These are phyloP conservation scores for Keithomyces neogunnii DNA, from an alignment of 2,329 filamentous ascomycete species.

Conservation along the genomic window DNA sequence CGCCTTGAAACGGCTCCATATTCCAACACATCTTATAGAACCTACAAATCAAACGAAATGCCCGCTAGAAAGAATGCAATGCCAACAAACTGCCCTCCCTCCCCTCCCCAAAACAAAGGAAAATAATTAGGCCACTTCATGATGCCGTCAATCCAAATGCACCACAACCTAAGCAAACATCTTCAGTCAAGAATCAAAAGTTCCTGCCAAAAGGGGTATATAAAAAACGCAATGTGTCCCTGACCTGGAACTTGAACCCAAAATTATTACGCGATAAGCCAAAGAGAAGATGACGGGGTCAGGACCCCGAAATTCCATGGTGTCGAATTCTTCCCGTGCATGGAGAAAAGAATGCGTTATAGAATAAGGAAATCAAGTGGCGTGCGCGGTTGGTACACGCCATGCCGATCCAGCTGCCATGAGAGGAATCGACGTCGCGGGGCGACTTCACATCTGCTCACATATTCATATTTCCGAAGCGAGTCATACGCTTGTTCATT, in stretches of 20 bases:
- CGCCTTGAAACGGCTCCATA: no score
- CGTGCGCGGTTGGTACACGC: not conserved
- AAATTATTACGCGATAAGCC: not conserved
- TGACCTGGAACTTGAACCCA: not conserved
- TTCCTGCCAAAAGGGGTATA: constrained; percentile 1
- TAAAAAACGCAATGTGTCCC: not conserved
- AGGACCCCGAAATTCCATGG: not conserved
- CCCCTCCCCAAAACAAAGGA: no score
- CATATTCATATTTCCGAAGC: constrained; percentile 31
- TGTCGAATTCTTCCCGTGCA: not conserved
- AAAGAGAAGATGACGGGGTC: not conserved
- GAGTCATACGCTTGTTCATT: constrained; percentile 56
- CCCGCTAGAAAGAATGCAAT: no score
- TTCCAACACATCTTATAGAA: no score
- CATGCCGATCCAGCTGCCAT: not conserved
- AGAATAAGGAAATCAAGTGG: not conserved
- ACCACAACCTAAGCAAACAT: not conserved
- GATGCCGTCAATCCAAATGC: not conserved
- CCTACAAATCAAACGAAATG: no score
- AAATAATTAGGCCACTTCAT: not conserved
- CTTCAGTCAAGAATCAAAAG: not conserved
- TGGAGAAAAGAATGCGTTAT: not conserved
- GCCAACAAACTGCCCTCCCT: no score
- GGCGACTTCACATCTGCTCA: constrained; percentile 34
- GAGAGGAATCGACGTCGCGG: not conserved